These are phyloP conservation scores for Oropetium thomaeum DNA, from an alignment of 176 grass and related monocot genomes.

Conservation along the genomic window DNA sequence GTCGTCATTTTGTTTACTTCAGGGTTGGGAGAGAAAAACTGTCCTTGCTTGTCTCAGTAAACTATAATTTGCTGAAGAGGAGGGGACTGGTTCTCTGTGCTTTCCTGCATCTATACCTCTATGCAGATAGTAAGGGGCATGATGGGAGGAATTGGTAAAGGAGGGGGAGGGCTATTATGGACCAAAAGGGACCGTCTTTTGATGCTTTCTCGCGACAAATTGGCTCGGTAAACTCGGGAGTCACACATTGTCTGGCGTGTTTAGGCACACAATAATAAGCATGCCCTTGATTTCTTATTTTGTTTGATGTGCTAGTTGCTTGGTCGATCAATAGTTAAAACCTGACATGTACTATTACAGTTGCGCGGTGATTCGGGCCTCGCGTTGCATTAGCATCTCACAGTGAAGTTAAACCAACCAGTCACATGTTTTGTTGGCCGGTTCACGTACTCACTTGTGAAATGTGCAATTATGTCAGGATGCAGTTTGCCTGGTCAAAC, in stretches of 20 bases:
- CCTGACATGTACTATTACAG: background rate
- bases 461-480: background rate
- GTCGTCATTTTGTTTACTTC: background rate
- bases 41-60: conserved; percentile 15
- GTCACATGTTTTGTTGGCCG: conserved; percentile 19
- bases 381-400: background rate
- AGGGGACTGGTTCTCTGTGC: conserved; percentile 28
- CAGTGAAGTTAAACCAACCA: conserved; percentile 15
- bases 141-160: conserved; percentile 3
- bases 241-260: background rate
- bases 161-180: background rate
- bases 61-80: background rate
- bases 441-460: background rate
- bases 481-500: conserved; percentile 13
- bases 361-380: background rate
- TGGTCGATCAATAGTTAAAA: conserved; percentile 27
- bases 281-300: background rate
- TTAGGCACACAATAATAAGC: background rate
- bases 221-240: background rate
- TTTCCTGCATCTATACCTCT: conserved; percentile 12
- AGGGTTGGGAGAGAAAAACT: background rate
- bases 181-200: background rate
- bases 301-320: conserved; percentile 18
- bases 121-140: conserved; percentile 8
- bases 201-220: background rate